Evolutionary conservation across 306 rosid genomes (phyloP), one percentile per base, ranked within the genome.

Genomic region (Casuarina equisetifolia): DNA sequence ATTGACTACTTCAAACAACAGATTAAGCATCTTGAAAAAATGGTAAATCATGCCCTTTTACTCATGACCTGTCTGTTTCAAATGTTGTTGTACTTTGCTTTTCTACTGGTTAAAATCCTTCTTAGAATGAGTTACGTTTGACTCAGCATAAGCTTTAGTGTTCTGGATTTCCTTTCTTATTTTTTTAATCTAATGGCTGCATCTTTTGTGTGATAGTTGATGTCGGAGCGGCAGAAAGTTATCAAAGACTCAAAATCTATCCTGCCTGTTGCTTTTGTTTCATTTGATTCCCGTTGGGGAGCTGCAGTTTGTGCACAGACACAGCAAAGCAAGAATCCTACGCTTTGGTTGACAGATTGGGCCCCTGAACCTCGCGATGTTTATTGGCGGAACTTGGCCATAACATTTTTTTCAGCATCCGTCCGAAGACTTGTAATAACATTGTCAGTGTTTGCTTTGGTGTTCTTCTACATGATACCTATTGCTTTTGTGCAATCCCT

Each of bases 281-380:
- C 94, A 6, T 95, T 95, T 82, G 82, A 84, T 68, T 92, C 97
- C 0, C 93, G 97, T 11, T 95, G 99, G 97, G 97, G 96, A 52
- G 97, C 99, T 7, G 90, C 99, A 0, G 97, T 95, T 80, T 95
- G 99, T 83, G 99, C 99, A 16, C 97, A 95, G 86, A 95, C 99
- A 54, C 95, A 90, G 69, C 99, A 95, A 79, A 91, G 96, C 90
- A 91, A 83, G 78, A 95, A 95, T 73, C 99, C 99, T 38, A 95
- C 96, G 3, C 85, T 92, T 44, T 95, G 97, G 97, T 79, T 95
- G 69, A 91, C 99, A 9, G 87, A 86, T 81, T 92, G 99, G 99
- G 99, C 99, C 78, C 99, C 99, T 11, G 99, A 95, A 82, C 97
- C 99, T 20, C 87, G 90, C 0, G 97, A 95, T 74, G 74, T 95